phyloP scores from a whole-genome alignment of 257 asterid genomes.

The Parsonsia alboflavescens region DNA sequence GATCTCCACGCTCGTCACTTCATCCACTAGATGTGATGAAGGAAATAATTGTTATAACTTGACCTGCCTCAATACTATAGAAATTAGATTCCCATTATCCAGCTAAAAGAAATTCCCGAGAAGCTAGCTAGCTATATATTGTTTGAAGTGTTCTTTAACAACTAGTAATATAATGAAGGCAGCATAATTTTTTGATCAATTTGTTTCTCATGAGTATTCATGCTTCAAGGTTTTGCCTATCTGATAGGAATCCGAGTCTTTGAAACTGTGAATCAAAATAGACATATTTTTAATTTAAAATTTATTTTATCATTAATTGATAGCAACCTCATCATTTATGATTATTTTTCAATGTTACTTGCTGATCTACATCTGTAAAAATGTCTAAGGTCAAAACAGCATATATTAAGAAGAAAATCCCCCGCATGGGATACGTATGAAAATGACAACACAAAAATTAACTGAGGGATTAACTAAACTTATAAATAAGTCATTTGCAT shows the following conservation, averaged over 20 bases:
- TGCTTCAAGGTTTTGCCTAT: too few relatives aligned
- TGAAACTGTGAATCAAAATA: too few relatives aligned
- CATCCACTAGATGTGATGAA: too few relatives aligned
- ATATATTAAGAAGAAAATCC: background rate
- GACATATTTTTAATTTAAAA: too few relatives aligned
- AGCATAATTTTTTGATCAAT: too few relatives aligned
- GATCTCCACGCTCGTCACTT: too few relatives aligned
- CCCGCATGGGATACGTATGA: background rate
- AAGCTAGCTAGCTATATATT: slow-evolving; percentile 22
- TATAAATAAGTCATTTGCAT: too few relatives aligned
- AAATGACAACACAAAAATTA: background rate
- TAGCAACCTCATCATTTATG: background rate
- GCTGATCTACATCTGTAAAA: background rate
- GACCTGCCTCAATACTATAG: too few relatives aligned
- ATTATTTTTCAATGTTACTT: background rate
- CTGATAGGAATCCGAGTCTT: too few relatives aligned
- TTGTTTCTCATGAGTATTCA: too few relatives aligned
- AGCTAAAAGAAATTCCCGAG: slow-evolving; percentile 1
- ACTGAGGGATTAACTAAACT: background rate
- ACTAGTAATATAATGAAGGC: background rate
- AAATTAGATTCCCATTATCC: too few relatives aligned
- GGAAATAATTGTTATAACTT: too few relatives aligned
- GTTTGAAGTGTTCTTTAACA: slow-evolving; percentile 3
- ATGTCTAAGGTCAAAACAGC: background rate
- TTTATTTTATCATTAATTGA: background rate